A percentile compares a stretch with the other conserved stretches of the same genome.
phyloP scores from a whole-genome alignment of 1,139 yeast species.

The Sugiyamaella xylanicola region DNA sequence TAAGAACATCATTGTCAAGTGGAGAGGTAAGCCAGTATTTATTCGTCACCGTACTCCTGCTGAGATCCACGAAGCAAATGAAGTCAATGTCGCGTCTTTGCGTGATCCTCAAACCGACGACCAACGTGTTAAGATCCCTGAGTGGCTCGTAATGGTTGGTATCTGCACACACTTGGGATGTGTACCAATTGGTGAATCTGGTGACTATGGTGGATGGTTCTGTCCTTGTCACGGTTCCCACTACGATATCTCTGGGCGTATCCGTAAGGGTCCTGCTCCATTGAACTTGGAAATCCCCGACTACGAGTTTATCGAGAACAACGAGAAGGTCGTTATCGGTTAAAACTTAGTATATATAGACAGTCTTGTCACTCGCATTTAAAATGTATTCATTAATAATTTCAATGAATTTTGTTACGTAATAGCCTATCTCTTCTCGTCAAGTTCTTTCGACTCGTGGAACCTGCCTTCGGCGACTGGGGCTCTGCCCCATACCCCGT shows the following conservation, averaged over 20 bases:
- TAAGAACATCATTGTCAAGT: slow-evolving; percentile 95
- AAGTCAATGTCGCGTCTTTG: slow-evolving; percentile 68
- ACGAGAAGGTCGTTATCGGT: slow-evolving; percentile 82
- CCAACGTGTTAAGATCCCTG: slow-evolving; percentile 95
- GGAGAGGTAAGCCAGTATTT: slow-evolving; percentile 99
- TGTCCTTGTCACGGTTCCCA: slow-evolving; percentile 99
- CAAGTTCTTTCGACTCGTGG: too few species aligned
- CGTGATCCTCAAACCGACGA: slow-evolving; percentile 95
- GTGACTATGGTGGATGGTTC: slow-evolving; percentile 99
- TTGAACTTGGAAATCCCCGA: slow-evolving; percentile 95
- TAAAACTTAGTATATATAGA: slow-evolving; percentile 37
- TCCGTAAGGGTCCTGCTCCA: slow-evolving; percentile 99
- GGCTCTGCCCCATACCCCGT: neutral
- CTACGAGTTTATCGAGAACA: slow-evolving; percentile 78
- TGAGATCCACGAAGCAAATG: slow-evolving; percentile 94
- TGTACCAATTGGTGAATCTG: slow-evolving; percentile 99
- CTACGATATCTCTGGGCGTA: slow-evolving; percentile 99
- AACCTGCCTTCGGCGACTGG: neutral
- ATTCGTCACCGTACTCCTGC: slow-evolving; percentile 96
- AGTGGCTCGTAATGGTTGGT: slow-evolving; percentile 99
- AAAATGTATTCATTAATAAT: slow-evolving; percentile 14
- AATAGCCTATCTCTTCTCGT: too few species aligned
- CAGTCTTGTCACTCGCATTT: slow-evolving; percentile 11
- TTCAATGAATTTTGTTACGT: neutral
- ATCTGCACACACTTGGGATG: slow-evolving; percentile 99